A percentile compares a stretch with the other conserved stretches of the same genome.
These are phyloP conservation scores for Panicum miliaceum DNA, from an alignment of 176 grass and related monocot species.

Conservation along the genomic window DNA sequence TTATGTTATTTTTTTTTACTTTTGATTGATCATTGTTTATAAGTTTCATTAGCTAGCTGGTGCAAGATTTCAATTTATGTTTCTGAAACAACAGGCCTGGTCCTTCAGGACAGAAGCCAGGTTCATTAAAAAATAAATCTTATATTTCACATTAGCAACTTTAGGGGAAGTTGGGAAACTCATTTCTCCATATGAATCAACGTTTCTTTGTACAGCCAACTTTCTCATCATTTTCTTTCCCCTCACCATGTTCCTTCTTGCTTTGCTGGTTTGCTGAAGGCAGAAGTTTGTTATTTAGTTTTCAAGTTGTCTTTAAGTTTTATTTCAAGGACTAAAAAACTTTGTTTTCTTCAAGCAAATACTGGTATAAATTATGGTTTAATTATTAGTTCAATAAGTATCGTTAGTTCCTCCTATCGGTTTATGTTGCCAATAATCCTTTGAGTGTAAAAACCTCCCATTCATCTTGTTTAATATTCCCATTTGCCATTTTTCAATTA, in stretches of 20 bases:
- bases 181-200: background rate
- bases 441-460: background rate
- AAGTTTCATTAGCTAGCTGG: background rate
- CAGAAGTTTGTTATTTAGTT: background rate
- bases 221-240: background rate
- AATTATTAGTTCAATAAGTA: constrained; percentile 15
- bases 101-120: constrained; percentile 14
- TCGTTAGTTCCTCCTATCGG: background rate
- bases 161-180: background rate
- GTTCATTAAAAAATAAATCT: background rate
- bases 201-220: background rate
- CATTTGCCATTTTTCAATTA: background rate
- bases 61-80: constrained; percentile 4
- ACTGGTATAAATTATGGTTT: background rate
- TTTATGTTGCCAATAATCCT: constrained; percentile 36
- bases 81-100: constrained; percentile 14
- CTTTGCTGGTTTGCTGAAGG: background rate
- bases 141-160: background rate
- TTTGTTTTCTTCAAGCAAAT: background rate
- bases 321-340: constrained; percentile 1
- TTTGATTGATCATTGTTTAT: background rate
- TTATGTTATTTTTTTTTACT: background rate
- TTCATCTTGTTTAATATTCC: constrained; percentile 31
- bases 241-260: background rate
- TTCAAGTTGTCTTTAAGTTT: background rate